phyloP scores from a whole-genome alignment of 2,329 filamentous ascomycete species.

The Colletotrichum chlorophyti region DNA sequence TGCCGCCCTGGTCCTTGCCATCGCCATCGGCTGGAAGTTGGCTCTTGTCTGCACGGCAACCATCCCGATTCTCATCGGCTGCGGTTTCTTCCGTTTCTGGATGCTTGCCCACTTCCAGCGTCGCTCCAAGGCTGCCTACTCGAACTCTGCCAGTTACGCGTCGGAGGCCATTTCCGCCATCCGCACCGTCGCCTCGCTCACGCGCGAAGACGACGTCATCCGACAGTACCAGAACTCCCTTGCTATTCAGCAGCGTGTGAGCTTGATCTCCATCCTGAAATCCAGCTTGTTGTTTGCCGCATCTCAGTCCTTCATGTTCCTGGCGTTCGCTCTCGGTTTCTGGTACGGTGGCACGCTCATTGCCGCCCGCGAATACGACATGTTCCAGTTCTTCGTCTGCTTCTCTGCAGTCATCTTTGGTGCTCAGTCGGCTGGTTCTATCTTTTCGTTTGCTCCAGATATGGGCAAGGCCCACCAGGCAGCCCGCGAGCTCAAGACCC shows the following conservation, averaged over 20 bases:
- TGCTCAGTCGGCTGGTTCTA: constrained; percentile 86
- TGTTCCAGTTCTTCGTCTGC: constrained; percentile 92
- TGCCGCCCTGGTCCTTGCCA: constrained; percentile 71
- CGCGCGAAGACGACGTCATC: constrained; percentile 83
- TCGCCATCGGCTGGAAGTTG: constrained; percentile 87
- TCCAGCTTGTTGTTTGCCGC: constrained; percentile 83
- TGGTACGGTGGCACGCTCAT: constrained; percentile 89
- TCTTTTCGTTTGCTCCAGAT: constrained; percentile 89
- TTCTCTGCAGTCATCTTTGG: constrained; percentile 91
- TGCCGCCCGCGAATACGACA: constrained; percentile 70
- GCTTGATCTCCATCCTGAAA: constrained; percentile 75
- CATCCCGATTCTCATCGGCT: constrained; percentile 78
- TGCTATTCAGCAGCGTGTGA: constrained; percentile 69
- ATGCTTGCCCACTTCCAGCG: constrained; percentile 81
- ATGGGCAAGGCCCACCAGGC: constrained; percentile 93
- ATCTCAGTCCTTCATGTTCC: constrained; percentile 83
- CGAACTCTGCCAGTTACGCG: constrained; percentile 83
- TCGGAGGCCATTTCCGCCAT: constrained; percentile 95
- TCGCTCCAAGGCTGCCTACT: constrained; percentile 81
- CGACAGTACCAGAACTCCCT: constrained; percentile 73
- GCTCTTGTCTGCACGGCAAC: constrained; percentile 82
- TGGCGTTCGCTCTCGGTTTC: constrained; percentile 86
- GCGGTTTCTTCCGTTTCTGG: constrained; percentile 88
- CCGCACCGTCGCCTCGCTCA: constrained; percentile 89
- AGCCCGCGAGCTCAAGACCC: constrained; percentile 77